Base-by-base conservation (phyloP, 176 grass and related monocot species). In the Pontederia crassipes region DNA sequence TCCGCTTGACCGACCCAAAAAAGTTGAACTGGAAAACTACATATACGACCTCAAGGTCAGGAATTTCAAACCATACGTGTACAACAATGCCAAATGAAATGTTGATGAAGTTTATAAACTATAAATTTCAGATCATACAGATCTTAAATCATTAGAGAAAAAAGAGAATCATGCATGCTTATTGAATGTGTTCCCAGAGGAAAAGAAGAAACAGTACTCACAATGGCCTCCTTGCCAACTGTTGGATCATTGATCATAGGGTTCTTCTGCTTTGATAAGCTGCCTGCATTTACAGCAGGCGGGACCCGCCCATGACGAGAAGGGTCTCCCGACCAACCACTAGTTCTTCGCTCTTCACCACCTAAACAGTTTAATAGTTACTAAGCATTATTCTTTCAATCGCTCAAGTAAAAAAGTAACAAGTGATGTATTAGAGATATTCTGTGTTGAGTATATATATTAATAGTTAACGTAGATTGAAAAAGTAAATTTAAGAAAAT, bases 21-120 rank as follows among this genome's bases (percentile, higher is more conserved):
- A 79, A 54, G 71, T 64, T 15, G 80, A 95, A 79, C 90, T 86
- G 77, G 85, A 78, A 45, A 89, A 86, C 90, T 95, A 79, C 32
- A 58, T 61, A 63, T 67, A 74, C 78, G 58, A 10, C 62, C 79
- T 77, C 58, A 73, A 24, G 52, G 67, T 95, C 77, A 89, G 71
- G 72, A 75, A 74, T 73, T 68, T 73, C 59, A 80, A 57, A 50
- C 32, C 2, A 40, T 40, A 7, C 6, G 32, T 40, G 32, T 40
- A 7, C 32, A 40, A 40, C 32, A 40, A 40, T 40, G 32, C 32
- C 32, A 40, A 40, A 40, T 40, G 2, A 40, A 24, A 3, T 40
- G 6, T 40, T 40, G 32, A 40, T 40, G 32, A 40, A 40, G 32
- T 40, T 40, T 40, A 40, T 7, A 40, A 40, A 40, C 6, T 7